phyloP scores from a whole-genome alignment of 2,329 filamentous ascomycete species.

The Bimuria novae-zelandiae region DNA sequence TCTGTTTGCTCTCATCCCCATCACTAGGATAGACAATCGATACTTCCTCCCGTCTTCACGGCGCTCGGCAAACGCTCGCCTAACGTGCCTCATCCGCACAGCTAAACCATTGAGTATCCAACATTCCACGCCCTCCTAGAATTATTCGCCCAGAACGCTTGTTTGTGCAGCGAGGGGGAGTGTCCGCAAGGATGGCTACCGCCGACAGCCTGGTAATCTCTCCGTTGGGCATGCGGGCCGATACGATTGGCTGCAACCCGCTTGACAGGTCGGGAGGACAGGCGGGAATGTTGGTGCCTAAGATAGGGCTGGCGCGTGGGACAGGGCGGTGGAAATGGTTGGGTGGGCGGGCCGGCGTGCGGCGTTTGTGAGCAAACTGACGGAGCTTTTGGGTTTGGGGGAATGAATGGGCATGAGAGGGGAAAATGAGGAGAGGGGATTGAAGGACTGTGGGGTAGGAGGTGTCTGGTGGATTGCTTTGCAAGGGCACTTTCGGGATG shows the following conservation, averaged over 20 bases:
- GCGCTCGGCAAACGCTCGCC: too few relatives aligned
- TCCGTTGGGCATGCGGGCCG: too few relatives aligned
- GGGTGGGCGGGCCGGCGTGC: background rate
- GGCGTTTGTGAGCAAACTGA: background rate
- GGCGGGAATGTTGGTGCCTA: background rate
- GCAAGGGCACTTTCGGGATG: too few relatives aligned
- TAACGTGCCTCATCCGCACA: too few relatives aligned
- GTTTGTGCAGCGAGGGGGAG: too few relatives aligned
- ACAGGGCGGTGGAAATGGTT: background rate
- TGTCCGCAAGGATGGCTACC: too few relatives aligned
- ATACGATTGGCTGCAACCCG: background rate
- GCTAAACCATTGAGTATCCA: too few relatives aligned
- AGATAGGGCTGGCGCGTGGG: background rate
- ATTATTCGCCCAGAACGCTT: too few relatives aligned
- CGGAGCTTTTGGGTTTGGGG: background rate
- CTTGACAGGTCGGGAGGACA: conserved; percentile 7
- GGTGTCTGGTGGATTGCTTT: too few relatives aligned
- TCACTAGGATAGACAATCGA: background rate
- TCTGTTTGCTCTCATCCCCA: background rate
- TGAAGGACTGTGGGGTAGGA: background rate
- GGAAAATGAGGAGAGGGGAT: background rate
- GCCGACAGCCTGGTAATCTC: too few relatives aligned
- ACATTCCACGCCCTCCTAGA: too few relatives aligned
- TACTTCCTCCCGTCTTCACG: background rate
- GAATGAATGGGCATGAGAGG: background rate